These are phyloP conservation scores for Apophysomyces ossiformis DNA, from an alignment of 371 early-diverging fungal species.

Conservation along the genomic window DNA sequence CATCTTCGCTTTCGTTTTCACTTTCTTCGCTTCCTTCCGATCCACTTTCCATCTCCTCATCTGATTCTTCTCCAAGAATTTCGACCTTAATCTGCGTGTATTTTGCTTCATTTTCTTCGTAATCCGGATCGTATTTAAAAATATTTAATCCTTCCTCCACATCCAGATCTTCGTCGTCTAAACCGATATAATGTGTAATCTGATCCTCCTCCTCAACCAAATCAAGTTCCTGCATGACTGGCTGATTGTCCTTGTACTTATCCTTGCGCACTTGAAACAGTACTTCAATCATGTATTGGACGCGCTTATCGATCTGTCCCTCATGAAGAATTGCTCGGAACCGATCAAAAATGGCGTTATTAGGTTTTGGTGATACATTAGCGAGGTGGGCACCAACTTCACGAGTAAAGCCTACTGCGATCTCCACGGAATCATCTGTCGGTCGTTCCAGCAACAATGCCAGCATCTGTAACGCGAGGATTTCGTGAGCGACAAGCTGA, in stretches of 20 bases:
- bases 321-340: constrained; percentile 94
- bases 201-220: constrained; percentile 96
- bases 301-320: constrained; percentile 91
- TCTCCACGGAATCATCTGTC: constrained; percentile 96
- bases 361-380: constrained; percentile 79
- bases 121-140: constrained; percentile 87
- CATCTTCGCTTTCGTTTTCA: constrained; percentile 46
- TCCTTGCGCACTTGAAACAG: constrained; percentile 95
- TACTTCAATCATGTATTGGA: constrained; percentile 98
- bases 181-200: constrained; percentile 86
- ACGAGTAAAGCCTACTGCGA: constrained; percentile 96
- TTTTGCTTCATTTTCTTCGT: constrained; percentile 80
- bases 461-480: constrained; percentile 88
- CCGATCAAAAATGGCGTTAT: constrained; percentile 91
- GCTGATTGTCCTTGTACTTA: constrained; percentile 88
- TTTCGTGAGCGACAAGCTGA: constrained; percentile 89
- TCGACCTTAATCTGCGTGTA: constrained; percentile 84
- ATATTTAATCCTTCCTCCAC: constrained; percentile 83
- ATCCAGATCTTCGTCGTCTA: constrained; percentile 90
- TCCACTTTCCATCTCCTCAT: constrained; percentile 60
- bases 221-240: constrained; percentile 83
- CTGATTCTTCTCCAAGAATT: constrained; percentile 86
- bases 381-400: constrained; percentile 89
- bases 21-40: constrained; percentile 64
- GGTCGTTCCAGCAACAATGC: constrained; percentile 88